Base-by-base conservation (phyloP, 2,329 filamentous ascomycete genomes). In the Ambrosiella xylebori region DNA sequence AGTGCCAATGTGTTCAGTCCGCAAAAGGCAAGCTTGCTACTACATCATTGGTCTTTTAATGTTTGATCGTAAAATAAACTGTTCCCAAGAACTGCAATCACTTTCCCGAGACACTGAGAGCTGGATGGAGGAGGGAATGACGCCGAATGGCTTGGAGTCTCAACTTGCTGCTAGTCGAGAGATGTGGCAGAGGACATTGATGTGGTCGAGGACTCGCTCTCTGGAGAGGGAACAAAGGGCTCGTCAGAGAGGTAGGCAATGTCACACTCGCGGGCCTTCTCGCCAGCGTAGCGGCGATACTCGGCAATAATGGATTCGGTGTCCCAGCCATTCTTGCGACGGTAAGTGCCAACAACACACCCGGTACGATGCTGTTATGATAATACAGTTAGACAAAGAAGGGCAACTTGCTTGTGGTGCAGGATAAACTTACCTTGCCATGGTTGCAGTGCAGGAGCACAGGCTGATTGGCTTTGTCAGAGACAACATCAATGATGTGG, bases 381-480 rank as follows among this genome's bases (percentile, higher is more conserved):
- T 40, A 11, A 13, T 15, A n/a, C 36, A 37, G 39, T 19, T 9
- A 59, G 49, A 58, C 11, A 51, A 56, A 47, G 47, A 54, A 15
- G 17, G 41, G n/a, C 5, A 15, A 47, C n/a, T 15, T 3, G n/a
- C 12, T 37, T 27, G 35, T 39, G 37, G 2, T 15, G 5, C 7
- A 12, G 37, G 7, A 12, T 15, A 7, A 19, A 65, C 71, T 62
- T 69, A 82, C 80, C 71, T 84, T 93, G 67, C 90, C 90, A 64
- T 95, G 90, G 67, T 95, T 96, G 76, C 90, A 96, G 69, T 96
- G 90, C 52, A 96, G 78, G 44, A 95, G 75, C 9, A 96, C 70
- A 0, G 90, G 90, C 63, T 93, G 82, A 62, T 94, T 88, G 39
- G 75, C 70, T 54, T 77, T 77, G 65, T 94, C 79, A 57, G 91